Evolutionary conservation across 768 basidiomycete species (phyloP).

Genomic region (Daedaleopsis sinensis): DNA sequence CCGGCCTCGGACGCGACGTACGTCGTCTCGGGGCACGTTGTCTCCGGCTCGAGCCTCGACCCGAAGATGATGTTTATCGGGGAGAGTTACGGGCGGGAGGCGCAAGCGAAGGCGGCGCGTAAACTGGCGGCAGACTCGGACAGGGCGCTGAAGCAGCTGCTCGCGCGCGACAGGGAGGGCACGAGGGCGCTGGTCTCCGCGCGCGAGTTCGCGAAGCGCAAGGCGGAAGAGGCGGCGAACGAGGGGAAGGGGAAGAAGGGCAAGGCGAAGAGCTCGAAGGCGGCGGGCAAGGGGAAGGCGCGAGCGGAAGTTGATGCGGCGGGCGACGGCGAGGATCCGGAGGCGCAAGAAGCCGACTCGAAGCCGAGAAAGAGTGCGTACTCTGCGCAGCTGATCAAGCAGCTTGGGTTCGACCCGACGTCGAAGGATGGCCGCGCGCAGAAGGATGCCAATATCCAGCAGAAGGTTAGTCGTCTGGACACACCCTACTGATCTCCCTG

Average conservation of each 20-base stretch:
- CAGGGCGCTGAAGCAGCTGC: conserved; percentile 55
- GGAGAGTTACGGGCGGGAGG: conserved; percentile 80
- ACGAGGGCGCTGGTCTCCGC: conserved; percentile 65
- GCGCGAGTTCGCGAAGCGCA: conserved; percentile 46
- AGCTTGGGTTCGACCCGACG: conserved; percentile 81
- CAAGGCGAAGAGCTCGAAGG: conserved; percentile 18
- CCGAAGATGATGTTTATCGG: conserved; percentile 49
- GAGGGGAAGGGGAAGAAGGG: conserved; percentile 21
- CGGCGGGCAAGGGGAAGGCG: conserved; percentile 21
- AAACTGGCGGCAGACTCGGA: conserved; percentile 64
- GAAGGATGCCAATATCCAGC: conserved; percentile 43
- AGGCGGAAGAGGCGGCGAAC: conserved; percentile 25
- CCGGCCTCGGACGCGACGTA: conserved; percentile 60
- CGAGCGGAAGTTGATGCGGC: conserved; percentile 12
- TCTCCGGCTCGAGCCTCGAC: conserved; percentile 47
- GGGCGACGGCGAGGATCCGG: conserved; percentile 20
- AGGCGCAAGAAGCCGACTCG: conserved; percentile 11
- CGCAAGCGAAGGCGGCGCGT: conserved; percentile 76
- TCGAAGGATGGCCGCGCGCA: conserved; percentile 51
- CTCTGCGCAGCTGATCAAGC: conserved; percentile 66
- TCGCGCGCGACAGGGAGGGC: conserved; percentile 69
- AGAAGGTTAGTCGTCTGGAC: conserved; percentile 51
- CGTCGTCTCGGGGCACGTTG: conserved; percentile 77
- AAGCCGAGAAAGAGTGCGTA: conserved; percentile 50
- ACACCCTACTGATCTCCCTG: neutral